phyloP scores from a whole-genome alignment of 2,329 filamentous ascomycete species.

The Stachybotrys chartarum region DNA sequence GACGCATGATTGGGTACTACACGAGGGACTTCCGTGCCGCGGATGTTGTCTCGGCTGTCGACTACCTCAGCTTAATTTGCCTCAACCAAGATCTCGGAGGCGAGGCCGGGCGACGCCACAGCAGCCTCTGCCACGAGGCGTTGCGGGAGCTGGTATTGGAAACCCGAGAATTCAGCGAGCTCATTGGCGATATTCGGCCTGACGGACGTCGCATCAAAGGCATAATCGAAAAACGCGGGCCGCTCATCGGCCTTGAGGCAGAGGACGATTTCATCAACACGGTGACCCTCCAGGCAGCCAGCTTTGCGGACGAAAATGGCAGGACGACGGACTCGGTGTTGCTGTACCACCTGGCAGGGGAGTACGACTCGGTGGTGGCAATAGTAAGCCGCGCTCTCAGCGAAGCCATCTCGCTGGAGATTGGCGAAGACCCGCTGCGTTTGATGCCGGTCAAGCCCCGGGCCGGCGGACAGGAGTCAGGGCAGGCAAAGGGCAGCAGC shows the following conservation, averaged over 20 bases:
- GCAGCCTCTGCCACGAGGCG: constrained; percentile 81
- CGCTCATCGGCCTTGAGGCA: constrained; percentile 71
- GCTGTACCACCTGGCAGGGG: constrained; percentile 87
- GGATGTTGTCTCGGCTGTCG: constrained; percentile 80
- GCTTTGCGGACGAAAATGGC: constrained; percentile 89
- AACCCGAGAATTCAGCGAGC: constrained; percentile 87
- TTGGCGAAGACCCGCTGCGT: constrained; percentile 73
- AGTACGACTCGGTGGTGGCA: constrained; percentile 88
- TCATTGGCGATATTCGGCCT: constrained; percentile 83
- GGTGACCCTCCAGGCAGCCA: constrained; percentile 89
- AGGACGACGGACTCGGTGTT: constrained; percentile 90
- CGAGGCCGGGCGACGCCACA: constrained; percentile 67
- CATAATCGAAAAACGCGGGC: constrained; percentile 77
- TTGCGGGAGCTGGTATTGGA: constrained; percentile 93
- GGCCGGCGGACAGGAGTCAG: constrained; percentile 30
- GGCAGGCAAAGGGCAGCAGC: constrained; percentile 38
- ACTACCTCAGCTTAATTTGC: constrained; percentile 88
- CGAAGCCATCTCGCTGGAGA: constrained; percentile 78
- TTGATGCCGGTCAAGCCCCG: constrained; percentile 76
- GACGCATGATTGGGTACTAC: constrained; percentile 88
- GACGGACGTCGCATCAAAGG: constrained; percentile 83
- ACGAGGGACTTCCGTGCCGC: constrained; percentile 92
- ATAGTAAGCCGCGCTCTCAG: constrained; percentile 88
- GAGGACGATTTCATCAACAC: constrained; percentile 80
- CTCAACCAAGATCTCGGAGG: constrained; percentile 79